Evolutionary conservation across 352 stramenopile species (phyloP).

Genomic region (Bremia lactucae): DNA sequence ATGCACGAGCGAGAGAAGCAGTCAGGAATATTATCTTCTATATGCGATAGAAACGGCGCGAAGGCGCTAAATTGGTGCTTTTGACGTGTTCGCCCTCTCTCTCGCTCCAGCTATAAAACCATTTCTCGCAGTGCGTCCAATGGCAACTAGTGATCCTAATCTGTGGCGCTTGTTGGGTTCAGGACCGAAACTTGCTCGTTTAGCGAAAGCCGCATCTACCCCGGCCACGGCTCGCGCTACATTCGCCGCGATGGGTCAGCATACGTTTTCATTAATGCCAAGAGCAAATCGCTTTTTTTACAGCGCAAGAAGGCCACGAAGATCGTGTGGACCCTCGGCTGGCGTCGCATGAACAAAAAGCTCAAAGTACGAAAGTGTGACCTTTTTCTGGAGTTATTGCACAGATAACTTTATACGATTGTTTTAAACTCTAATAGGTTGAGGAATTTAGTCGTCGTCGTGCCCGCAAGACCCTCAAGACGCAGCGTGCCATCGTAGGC

Average conservation of each 20-base stretch:
- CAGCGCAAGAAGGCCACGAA: constrained; percentile 99
- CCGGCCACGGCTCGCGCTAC: constrained; percentile 97
- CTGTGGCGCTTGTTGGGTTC: constrained; percentile 7
- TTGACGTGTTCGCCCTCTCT: not conserved
- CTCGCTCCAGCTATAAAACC: not conserved
- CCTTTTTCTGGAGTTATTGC: no score
- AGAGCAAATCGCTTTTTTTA: constrained; percentile 96
- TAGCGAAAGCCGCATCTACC: constrained; percentile 92
- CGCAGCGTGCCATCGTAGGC: constrained; percentile 95
- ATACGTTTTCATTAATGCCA: constrained; percentile 93
- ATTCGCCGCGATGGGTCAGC: constrained; percentile 95
- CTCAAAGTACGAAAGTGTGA: no score
- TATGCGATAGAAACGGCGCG: not conserved
- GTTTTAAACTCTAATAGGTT: constrained; percentile 31
- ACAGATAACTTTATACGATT: not conserved
- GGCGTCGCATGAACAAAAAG: constrained; percentile 99
- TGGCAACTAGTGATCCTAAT: constrained; percentile 7
- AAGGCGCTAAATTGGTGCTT: not conserved
- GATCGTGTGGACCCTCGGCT: constrained; percentile 97
- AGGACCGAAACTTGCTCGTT: constrained; percentile 88
- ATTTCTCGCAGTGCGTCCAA: not conserved
- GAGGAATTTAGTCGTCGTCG: constrained; percentile 76
- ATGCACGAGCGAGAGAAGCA: constrained; percentile 1
- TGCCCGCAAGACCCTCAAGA: constrained; percentile 91
- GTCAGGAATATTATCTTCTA: no score